Evolutionary conservation across 371 early-diverging fungal genomes (phyloP), one percentile per base, ranked within the genome.

Genomic region (Umbelopsis sp.): DNA sequence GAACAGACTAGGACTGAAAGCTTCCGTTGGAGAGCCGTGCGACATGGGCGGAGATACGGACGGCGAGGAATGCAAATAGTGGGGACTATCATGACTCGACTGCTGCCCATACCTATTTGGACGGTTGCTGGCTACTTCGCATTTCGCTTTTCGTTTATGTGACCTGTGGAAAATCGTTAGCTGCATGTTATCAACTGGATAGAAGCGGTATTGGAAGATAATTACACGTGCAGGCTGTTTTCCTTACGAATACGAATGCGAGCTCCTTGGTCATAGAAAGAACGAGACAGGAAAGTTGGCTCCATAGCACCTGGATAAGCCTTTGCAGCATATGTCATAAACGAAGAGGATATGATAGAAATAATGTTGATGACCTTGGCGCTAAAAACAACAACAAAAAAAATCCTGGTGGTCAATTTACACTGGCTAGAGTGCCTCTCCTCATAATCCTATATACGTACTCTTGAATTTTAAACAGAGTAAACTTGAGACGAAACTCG

Each of bases 261-360:
- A 22, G 96, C 83, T 3, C 96, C 97, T 75, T 97, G 97, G 65
- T 96, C 94, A 45, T 95, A 94, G 79, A 97, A 95, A 18, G 89
- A 78, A 46, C 92, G 81, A 16, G 96, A 93, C 52, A 96, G 74
- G 65, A 87, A 88, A 1, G 96, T 96, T 0, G 96, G 90, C 68
- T 93, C 95, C 22, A 75, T 86, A 89, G 95, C 91, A 4, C 97
- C 96, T 1, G 96, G 95, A 66, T 93, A 97, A 51, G 87, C 87
- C 76, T 95, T 97, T 57, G 95, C 89, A 14, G 93, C 80, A 72
- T 90, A 93, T 8, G 93, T 94, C 14, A 83, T 90, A 74, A 96
- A 92, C 1, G 86, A 71, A 18, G 88, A 83, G 1, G 95, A 94
- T 48, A 78, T 73, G 10, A 89, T 81, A 3, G 91, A 87, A 44